Evolutionary conservation across 2,329 filamentous ascomycete species (phyloP).

Genomic region (Hymenotorrendiella dingleyae): DNA sequence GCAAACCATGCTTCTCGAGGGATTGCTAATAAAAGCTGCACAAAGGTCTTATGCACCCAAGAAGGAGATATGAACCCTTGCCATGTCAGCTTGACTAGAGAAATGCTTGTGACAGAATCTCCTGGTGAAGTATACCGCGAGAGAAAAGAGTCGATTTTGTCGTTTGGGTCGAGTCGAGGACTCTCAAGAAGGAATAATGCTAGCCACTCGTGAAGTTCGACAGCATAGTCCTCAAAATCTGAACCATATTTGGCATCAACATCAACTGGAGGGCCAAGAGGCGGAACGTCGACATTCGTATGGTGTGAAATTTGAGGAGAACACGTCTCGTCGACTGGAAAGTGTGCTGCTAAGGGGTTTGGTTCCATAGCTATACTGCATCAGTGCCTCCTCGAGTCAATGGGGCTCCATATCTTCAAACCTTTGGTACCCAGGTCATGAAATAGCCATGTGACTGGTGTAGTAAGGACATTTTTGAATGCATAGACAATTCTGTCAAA

Average conservation of each 20-base stretch:
- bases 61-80: constrained; percentile 49
- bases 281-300: constrained; percentile 26
- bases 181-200: constrained; percentile 61
- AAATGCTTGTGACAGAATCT: constrained; percentile 11
- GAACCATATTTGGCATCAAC: constrained; percentile 34
- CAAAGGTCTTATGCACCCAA: constrained; percentile 46
- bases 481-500: constrained; percentile 29
- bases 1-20: constrained; percentile 48
- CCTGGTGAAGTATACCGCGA: constrained; percentile 58
- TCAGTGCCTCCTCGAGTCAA: constrained; percentile 11
- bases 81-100: constrained; percentile 51
- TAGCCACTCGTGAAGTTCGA: constrained; percentile 68
- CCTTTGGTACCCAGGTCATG: constrained; percentile 50
- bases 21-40: constrained; percentile 40
- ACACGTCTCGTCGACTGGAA: constrained; percentile 39
- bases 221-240: constrained; percentile 56
- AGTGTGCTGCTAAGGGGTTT: constrained; percentile 43
- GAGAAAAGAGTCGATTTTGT: constrained; percentile 62
- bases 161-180: constrained; percentile 50
- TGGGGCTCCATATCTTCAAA: constrained; percentile 28
- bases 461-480: constrained; percentile 62
- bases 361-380: constrained; percentile 39
- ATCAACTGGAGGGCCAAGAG: constrained; percentile 27
- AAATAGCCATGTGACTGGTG: constrained; percentile 71
- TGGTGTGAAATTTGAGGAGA: constrained; percentile 26